phyloP scores from a whole-genome alignment of 495 filamentous ascomycete species.

The Neurospora africana region DNA sequence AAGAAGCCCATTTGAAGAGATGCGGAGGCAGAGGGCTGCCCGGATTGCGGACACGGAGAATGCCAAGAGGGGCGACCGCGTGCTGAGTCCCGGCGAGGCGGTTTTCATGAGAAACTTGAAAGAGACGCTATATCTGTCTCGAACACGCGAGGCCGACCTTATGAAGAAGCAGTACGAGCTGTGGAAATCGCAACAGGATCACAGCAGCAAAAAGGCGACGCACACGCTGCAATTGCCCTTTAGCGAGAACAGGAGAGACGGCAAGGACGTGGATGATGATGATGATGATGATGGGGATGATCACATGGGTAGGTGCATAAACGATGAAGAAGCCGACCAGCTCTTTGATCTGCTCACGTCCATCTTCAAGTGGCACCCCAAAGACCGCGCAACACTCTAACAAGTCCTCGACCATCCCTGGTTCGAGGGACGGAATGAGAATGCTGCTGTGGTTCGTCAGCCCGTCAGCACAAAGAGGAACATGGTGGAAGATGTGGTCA shows the following conservation, averaged over 20 bases:
- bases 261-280: not conserved
- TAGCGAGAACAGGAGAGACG: not conserved
- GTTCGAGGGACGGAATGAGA: conserved; percentile 1
- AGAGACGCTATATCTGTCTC: not conserved
- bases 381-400: conserved; percentile 5
- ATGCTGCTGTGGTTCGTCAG: not conserved
- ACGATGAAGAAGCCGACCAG: conserved; percentile 7
- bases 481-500: fast-evolving
- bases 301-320: not conserved
- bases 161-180: not conserved
- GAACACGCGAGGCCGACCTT: not conserved
- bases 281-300: not conserved
- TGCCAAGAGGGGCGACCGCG: not conserved
- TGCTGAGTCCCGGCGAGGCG: not conserved
- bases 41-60: not conserved
- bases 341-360: conserved; percentile 14
- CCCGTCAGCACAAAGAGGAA: not conserved
- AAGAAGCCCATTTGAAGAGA: not conserved
- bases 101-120: not conserved
- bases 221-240: not conserved
- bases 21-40: not conserved
- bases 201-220: not conserved
- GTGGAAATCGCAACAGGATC: not conserved
- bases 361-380: conserved; percentile 17
- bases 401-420: conserved; percentile 7